These are phyloP conservation scores for Wickerhamiella vanderwaltii DNA, from an alignment of 805 yeast genomes.

Conservation along the genomic window DNA sequence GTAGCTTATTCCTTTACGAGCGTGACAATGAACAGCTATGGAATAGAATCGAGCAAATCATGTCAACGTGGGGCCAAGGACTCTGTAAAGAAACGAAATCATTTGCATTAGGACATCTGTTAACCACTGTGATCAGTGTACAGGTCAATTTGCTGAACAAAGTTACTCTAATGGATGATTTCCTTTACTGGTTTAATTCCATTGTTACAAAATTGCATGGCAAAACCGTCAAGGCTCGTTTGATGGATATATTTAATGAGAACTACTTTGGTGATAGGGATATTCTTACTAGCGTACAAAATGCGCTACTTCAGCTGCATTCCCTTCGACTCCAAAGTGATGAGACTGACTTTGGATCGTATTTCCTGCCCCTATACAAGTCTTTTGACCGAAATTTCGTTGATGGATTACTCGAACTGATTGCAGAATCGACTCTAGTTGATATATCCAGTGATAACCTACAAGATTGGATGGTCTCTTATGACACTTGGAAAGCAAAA, in stretches of 20 bases:
- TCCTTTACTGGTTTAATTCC: slow-evolving; percentile 8
- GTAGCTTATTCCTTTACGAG: slow-evolving; percentile 1
- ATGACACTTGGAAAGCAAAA: background rate
- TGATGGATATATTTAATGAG: background rate
- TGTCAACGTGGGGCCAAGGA: background rate
- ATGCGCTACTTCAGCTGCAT: background rate
- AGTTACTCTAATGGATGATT: background rate
- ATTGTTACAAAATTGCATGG: background rate
- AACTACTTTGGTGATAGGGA: background rate
- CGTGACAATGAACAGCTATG: slow-evolving; percentile 4
- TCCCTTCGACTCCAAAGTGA: background rate
- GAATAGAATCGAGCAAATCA: background rate
- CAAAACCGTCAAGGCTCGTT: background rate
- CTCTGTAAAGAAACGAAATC: background rate
- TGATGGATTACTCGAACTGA: background rate
- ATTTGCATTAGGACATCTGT: background rate
- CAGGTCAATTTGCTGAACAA: background rate
- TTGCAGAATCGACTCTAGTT: background rate
- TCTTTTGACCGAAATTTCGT: background rate
- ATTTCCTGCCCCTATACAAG: background rate
- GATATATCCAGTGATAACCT: background rate
- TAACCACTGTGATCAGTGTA: background rate
- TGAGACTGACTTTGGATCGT: background rate
- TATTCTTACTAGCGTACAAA: background rate
- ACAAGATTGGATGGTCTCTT: background rate